These are phyloP conservation scores for Globisporangium cylindrosporum DNA, from an alignment of 352 stramenopile species.

Conservation along the genomic window DNA sequence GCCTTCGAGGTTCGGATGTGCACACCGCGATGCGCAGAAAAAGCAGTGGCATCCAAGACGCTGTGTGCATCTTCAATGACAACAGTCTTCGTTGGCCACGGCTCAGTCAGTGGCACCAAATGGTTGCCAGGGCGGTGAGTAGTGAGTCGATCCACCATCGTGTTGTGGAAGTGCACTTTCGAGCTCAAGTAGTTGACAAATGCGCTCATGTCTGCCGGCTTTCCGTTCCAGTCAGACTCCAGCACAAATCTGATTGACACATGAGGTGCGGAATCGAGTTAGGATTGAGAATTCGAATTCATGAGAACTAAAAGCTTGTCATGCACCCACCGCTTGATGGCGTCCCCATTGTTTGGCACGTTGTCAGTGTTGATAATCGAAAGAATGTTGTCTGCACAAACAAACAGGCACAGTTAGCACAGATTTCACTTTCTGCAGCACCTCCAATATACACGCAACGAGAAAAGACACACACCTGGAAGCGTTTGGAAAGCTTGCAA, in stretches of 20 bases:
- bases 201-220: constrained; percentile 17
- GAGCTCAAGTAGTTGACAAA: constrained; percentile 37
- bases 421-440: background rate
- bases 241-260: constrained; percentile 22
- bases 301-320: background rate
- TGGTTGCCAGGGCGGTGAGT: constrained; percentile 36
- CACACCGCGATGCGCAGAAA: constrained; percentile 36
- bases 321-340: constrained; percentile 31
- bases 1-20: constrained; percentile 33
- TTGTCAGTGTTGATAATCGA: constrained; percentile 83
- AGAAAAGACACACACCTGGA: constrained; percentile 24
- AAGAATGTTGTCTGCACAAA: constrained; percentile 32
- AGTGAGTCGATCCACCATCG: constrained; percentile 78
- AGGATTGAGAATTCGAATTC: background rate
- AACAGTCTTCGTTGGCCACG: constrained; percentile 55
- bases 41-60: constrained; percentile 26
- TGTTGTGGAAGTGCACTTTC: constrained; percentile 78
- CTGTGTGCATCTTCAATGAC: constrained; percentile 59
- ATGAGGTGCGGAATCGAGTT: background rate
- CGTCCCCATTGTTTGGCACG: constrained; percentile 56
- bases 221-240: constrained; percentile 22
- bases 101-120: constrained; percentile 58
- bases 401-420: background rate
- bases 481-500: constrained; percentile 29
- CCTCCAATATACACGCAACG: background rate